Conservation (phyloP, 352 stramenopile species). For the Globisporangium yorkense region DNA sequence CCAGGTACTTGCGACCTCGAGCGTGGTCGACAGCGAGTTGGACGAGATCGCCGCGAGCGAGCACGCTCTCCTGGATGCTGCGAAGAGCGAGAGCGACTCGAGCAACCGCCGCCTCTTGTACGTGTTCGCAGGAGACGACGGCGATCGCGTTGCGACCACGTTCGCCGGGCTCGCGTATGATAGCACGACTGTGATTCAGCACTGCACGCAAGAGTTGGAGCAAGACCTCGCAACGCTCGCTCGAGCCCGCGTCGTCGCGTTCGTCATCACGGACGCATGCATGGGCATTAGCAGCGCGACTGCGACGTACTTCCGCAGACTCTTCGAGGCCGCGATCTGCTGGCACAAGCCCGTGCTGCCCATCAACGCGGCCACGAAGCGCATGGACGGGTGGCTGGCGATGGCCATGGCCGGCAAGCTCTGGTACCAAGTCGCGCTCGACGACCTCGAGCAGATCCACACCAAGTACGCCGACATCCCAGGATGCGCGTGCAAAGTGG, state of each 20-base stretch:
- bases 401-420: constrained; percentile 45
- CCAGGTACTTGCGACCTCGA: constrained; percentile 1
- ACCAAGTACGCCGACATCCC: constrained; percentile 34
- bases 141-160: neutral
- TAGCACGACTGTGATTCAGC: neutral
- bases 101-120: neutral
- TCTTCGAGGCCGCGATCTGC: constrained; percentile 31
- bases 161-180: constrained; percentile 2
- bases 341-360: constrained; percentile 35
- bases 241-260: constrained; percentile 18
- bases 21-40: constrained; percentile 7
- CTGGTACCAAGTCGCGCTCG: constrained; percentile 43
- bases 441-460: constrained; percentile 24
- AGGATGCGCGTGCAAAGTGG: constrained; percentile 35
- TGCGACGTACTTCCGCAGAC: constrained; percentile 14
- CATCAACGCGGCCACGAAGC: constrained; percentile 28
- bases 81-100: neutral
- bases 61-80: neutral
- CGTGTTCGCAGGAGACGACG: constrained; percentile 3
- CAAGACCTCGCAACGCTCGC: constrained; percentile 18
- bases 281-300: neutral
- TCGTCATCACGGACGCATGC: constrained; percentile 37
- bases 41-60: constrained; percentile 3
- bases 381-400: constrained; percentile 30
- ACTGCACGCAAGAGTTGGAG: constrained; percentile 14